Percentiles rank a stretch among this genome's conserved stretches.
Evolutionary conservation across 805 yeast genomes (phyloP).

Genomic region (Kuraishia floccosa): DNA sequence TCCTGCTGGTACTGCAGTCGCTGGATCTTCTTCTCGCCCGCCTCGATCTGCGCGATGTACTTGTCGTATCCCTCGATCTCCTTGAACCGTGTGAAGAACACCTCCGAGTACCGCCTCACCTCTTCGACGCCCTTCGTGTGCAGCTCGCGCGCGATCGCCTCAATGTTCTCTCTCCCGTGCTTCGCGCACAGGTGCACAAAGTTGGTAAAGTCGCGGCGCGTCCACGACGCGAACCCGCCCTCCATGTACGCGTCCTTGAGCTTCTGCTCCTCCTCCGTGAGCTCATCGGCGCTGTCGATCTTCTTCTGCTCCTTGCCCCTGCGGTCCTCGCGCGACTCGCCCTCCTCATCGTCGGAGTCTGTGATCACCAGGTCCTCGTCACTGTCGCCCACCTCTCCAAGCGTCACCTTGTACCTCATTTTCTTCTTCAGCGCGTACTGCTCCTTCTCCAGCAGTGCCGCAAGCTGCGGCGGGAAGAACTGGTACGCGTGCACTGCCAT

Average conservation of each 20-base stretch:
- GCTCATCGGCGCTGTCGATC: constrained; percentile 64
- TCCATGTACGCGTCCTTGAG: constrained; percentile 45
- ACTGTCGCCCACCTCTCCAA: constrained; percentile 46
- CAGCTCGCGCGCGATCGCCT: constrained; percentile 65
- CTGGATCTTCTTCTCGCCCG: constrained; percentile 76
- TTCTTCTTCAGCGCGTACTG: constrained; percentile 51
- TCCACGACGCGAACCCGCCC: constrained; percentile 77
- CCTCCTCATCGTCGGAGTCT: constrained; percentile 14
- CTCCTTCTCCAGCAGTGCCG: constrained; percentile 48
- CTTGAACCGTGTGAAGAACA: constrained; percentile 70
- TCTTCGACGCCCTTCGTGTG: constrained; percentile 76
- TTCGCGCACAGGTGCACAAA: constrained; percentile 66
- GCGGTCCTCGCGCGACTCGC: constrained; percentile 47
- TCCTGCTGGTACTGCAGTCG: constrained; percentile 63
- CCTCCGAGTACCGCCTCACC: constrained; percentile 62
- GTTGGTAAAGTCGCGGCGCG: constrained; percentile 76
- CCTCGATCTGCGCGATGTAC: constrained; percentile 68
- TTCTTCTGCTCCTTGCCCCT: constrained; percentile 53
- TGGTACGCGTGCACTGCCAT: constrained; percentile 64
- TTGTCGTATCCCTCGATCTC: constrained; percentile 87
- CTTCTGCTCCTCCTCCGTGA: constrained; percentile 72
- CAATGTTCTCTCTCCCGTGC: constrained; percentile 69
- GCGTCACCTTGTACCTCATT: constrained; percentile 44
- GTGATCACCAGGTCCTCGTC: constrained; percentile 30
- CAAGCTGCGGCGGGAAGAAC: constrained; percentile 48